Base-by-base conservation (phyloP, 2,329 filamentous ascomycete genomes). In the Aspergillus sp. region DNA sequence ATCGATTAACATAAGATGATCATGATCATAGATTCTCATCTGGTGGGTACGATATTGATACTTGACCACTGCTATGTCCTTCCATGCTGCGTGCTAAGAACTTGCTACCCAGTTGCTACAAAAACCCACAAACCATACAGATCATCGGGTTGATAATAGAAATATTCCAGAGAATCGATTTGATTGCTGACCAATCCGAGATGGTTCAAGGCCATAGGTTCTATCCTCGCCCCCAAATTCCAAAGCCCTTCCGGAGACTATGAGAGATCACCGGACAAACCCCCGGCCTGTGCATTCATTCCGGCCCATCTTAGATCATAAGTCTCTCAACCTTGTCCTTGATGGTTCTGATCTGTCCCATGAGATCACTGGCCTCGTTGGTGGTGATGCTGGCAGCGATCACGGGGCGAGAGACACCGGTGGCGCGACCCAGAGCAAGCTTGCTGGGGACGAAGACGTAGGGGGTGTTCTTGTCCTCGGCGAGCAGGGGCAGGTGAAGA, bases 291-390 rank as follows among this genome's bases (percentile, higher is more conserved):
- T 24, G 18, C 2, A 20, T 47, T 20, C 45, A 47, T 18, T 14
- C 45, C 45, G 10, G 45, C 6, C 22, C 22, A 31, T 26, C 58
- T 86, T 89, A 97, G 81, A 97, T 96, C 83, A 94, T 92, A 68
- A 97, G 85, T 71, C 93, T 87, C 85, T 98, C 94, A 57, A 98
- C 91, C 87, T 96, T 96, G 80, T 96, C 91, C 84, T 94, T 96
- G 73, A 97, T 84, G 66, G 88, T 84, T 70, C 90, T 86, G 78
- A 98, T 97, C 84, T 96, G 92, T 72, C 86, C 85, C 78, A 89
- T 90, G 61, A 98, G 84, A 78, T 97, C 93, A 72, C 87, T 90
- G 45, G 89, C 90, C 80, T 96, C 92, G 84, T 96, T 96, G 78
- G 90, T 92, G 67, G 92, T 97, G 79, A 98, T 96, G 72, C 85